These are phyloP conservation scores for Podospora conica DNA, from an alignment of 495 filamentous ascomycete genomes.

Conservation along the genomic window DNA sequence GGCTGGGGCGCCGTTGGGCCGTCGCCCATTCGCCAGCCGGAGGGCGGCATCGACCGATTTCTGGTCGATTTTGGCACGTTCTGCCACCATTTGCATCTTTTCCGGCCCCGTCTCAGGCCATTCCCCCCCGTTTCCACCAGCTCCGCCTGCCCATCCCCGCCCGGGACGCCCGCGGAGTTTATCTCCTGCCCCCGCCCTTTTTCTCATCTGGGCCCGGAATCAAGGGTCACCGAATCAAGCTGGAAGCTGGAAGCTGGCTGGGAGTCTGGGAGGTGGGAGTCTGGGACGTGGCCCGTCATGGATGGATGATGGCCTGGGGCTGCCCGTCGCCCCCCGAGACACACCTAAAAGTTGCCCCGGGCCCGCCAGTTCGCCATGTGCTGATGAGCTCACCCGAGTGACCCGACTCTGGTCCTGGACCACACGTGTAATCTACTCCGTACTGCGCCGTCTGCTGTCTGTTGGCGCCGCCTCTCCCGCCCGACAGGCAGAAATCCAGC, in stretches of 20 bases:
- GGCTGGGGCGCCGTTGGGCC: constrained; percentile 10
- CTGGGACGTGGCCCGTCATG: not conserved
- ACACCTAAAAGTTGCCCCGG: not conserved
- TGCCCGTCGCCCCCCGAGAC: not conserved
- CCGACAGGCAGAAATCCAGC: not conserved
- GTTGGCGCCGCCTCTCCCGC: constrained; percentile 3
- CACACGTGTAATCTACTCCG: not conserved
- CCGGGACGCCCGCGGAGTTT: constrained; percentile 14
- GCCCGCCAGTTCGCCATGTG: constrained; percentile 3
- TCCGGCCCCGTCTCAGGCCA: constrained; percentile 28
- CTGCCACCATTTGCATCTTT: constrained; percentile 24
- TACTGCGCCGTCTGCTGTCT: not conserved
- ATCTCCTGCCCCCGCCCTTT: constrained; percentile 16
- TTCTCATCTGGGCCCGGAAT: not conserved
- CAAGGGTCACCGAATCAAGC: not conserved
- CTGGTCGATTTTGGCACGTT: constrained; percentile 16
- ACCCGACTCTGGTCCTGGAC: no score
- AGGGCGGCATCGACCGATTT: constrained; percentile 33
- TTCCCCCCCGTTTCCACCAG: constrained; percentile 31
- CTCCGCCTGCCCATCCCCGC: constrained; percentile 20
- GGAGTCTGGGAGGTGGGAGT: no score
- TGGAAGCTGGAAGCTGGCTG: no score
- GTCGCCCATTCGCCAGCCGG: constrained; percentile 22
- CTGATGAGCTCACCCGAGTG: constrained; percentile 21
- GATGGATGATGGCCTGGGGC: no score